Percentiles rank a stretch among this genome's conserved stretches.
Conservation (phyloP, 371 early-diverging fungal genomes). For the Mucor saturninus region DNA sequence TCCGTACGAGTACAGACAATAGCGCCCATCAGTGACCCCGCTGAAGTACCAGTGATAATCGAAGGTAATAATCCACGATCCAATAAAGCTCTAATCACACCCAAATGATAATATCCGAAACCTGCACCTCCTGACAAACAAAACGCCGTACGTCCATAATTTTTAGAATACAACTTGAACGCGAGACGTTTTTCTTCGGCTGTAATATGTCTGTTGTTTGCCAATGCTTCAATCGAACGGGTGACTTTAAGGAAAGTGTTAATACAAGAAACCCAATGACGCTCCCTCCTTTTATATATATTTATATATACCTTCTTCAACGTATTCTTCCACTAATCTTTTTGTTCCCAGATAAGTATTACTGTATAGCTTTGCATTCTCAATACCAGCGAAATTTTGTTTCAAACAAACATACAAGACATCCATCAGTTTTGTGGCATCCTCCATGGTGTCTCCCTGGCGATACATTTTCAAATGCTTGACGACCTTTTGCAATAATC, state of each 20-base stretch:
- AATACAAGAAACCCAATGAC: no score
- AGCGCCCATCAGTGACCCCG: constrained; percentile 82
- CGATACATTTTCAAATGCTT: constrained; percentile 48
- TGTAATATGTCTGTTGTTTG: constrained; percentile 50
- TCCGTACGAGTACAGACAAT: constrained; percentile 81
- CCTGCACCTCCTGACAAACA: constrained; percentile 90
- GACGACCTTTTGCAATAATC: constrained; percentile 70
- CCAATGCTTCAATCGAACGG: constrained; percentile 66
- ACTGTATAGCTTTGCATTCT: constrained; percentile 77
- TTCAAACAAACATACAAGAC: constrained; percentile 74
- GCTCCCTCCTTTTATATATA: background rate
- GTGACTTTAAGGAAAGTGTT: constrained; percentile 45
- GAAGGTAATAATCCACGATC: constrained; percentile 81
- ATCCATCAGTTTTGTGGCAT: constrained; percentile 46
- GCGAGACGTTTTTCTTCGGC: constrained; percentile 70
- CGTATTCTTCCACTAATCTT: constrained; percentile 75
- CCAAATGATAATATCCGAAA: constrained; percentile 84
- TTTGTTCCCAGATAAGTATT: constrained; percentile 83
- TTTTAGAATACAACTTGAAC: constrained; percentile 73
- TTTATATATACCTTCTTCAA: constrained; percentile 68
- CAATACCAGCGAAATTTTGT: constrained; percentile 82
- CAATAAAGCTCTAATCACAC: constrained; percentile 76
- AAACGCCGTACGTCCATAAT: constrained; percentile 89
- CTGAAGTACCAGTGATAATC: constrained; percentile 88
- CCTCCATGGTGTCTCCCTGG: constrained; percentile 33